phyloP scores from a whole-genome alignment of 139 green algal genomes.

The Edaphochlamys debaryana region DNA sequence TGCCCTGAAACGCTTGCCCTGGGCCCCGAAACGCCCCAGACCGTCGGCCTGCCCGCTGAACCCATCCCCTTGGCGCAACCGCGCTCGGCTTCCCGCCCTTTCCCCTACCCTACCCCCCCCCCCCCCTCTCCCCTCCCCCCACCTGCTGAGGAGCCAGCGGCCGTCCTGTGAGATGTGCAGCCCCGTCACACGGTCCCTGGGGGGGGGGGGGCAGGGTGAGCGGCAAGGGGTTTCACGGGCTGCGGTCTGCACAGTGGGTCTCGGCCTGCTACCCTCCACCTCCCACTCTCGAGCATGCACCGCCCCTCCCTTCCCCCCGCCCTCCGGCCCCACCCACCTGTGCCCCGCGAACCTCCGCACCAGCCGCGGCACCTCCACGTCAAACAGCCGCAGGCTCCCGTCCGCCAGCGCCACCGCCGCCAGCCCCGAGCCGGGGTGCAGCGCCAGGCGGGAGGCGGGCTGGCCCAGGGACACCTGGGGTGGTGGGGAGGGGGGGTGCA shows the following conservation, averaged over 20 bases:
- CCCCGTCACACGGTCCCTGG: conserved; percentile 83
- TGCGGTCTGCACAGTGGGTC: no score
- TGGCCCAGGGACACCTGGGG: conserved; percentile 38
- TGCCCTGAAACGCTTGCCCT: no score
- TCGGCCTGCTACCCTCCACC: no score
- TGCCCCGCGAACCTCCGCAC: conserved; percentile 90
- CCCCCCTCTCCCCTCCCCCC: no score
- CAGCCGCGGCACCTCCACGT: conserved; percentile 65
- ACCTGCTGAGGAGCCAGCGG: conserved; percentile 89
- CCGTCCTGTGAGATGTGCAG: conserved; percentile 80
- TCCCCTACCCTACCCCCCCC: no score
- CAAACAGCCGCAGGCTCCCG: conserved; percentile 57
- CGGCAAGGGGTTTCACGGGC: no score
- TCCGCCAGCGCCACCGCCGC: conserved; percentile 63
- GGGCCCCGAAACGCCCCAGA: no score
- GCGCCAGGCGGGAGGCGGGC: conserved; percentile 25
- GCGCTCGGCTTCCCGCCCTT: no score
- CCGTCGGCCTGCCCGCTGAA: no score
- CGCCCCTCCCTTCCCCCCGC: neutral
- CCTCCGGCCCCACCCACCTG: conserved; percentile 36
- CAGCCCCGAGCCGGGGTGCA: conserved; percentile 58
- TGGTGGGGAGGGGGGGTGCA: neutral
- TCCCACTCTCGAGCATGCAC: no score
- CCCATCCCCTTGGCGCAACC: no score
- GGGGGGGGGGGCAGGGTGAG: no score